Evolutionary conservation across 1,284 basidiomycete genomes (phyloP).

Genomic region (Mixia osmundae): DNA sequence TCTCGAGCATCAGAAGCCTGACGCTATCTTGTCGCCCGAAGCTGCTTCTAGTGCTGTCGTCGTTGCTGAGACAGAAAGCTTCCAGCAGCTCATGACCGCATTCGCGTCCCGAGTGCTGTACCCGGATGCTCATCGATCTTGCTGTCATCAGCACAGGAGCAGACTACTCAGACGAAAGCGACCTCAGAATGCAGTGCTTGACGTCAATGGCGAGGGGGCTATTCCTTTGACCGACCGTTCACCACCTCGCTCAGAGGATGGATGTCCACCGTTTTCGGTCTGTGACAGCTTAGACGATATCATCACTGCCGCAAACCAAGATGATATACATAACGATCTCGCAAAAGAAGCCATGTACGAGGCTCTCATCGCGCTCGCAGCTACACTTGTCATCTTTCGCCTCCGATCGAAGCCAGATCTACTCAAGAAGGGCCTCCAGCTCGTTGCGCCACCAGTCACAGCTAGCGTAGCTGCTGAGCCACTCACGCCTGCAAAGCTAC

Average conservation of each 20-base stretch:
- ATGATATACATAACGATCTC: slow-evolving; percentile 12
- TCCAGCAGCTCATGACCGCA: no score
- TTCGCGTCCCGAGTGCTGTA: no score
- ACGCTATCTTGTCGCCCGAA: no score
- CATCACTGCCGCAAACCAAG: background rate
- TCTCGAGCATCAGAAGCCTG: background rate
- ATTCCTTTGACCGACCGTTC: background rate
- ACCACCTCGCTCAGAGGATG: background rate
- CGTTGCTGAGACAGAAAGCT: no score
- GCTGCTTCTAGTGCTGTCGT: no score
- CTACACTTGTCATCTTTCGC: slow-evolving; percentile 15
- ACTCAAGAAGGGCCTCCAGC: slow-evolving; percentile 4
- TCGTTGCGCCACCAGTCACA: slow-evolving; percentile 8
- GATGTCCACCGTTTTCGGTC: no score
- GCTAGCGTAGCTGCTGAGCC: background rate
- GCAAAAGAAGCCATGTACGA: slow-evolving; percentile 17
- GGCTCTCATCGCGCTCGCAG: slow-evolving; percentile 15
- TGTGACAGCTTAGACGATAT: background rate
- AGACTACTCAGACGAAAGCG: no score
- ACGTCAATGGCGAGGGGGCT: no score
- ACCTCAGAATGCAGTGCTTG: no score
- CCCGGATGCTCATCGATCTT: no score
- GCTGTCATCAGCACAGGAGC: no score
- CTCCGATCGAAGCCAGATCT: slow-evolving; percentile 6
- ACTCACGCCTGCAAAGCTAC: background rate